phyloP scores from a whole-genome alignment of 2,329 filamentous ascomycete species.

The Bimuria novae-zelandiae region DNA sequence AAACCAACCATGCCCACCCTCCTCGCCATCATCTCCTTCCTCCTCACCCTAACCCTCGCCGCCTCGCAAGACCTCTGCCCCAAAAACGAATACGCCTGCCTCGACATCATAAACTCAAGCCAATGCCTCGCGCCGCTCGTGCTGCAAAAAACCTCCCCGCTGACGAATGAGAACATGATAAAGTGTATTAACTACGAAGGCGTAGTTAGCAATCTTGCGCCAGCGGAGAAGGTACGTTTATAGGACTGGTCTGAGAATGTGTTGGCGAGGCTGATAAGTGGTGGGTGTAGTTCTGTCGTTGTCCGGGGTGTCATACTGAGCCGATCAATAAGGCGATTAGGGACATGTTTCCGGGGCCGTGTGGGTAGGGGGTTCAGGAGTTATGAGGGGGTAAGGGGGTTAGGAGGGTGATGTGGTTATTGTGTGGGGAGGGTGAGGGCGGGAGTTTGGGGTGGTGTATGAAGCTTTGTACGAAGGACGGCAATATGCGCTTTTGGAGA shows the following conservation, averaged over 20 bases:
- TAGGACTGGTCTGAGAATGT: too few relatives aligned
- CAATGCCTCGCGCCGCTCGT: conserved; percentile 27
- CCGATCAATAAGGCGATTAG: conserved; percentile 23
- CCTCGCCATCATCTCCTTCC: conserved; percentile 6
- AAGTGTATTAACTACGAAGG: conserved; percentile 29
- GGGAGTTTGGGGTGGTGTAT: not conserved
- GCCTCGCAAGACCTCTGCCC: conserved; percentile 21
- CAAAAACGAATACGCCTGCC: conserved; percentile 28
- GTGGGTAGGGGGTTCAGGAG: too few relatives aligned
- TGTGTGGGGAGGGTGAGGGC: not conserved
- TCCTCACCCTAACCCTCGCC: not conserved
- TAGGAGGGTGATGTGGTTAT: not conserved
- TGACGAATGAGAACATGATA: conserved; percentile 21
- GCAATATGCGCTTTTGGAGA: too few relatives aligned
- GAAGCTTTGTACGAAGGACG: not conserved
- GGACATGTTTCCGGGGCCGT: conserved; percentile 25
- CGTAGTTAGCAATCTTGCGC: conserved; percentile 19
- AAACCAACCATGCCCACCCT: conserved; percentile 12
- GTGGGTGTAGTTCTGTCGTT: conserved; percentile 28
- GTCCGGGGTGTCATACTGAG: conserved; percentile 26
- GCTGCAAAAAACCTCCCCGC: conserved; percentile 15
- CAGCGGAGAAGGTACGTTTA: conserved; percentile 24
- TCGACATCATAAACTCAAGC: conserved; percentile 30
- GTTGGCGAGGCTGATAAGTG: not conserved
- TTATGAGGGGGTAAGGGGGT: not conserved